These are phyloP conservation scores for Limonium bicolor DNA, from an alignment of 148 eudicot species.

Conservation along the genomic window DNA sequence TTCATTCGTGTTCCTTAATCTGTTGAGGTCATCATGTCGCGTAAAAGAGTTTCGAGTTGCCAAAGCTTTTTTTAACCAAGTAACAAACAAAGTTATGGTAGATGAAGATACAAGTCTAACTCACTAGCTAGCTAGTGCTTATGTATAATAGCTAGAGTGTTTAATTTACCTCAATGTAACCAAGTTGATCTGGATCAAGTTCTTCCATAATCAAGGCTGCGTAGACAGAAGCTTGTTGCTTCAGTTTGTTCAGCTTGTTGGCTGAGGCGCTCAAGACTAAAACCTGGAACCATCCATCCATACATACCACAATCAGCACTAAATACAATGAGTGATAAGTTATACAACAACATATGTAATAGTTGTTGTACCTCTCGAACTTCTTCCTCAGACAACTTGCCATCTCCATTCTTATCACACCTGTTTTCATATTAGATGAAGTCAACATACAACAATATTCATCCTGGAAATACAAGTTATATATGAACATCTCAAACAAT, in stretches of 20 bases:
- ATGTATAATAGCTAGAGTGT: too few relatives aligned
- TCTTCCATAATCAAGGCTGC: constrained; percentile 96
- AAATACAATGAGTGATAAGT: too few relatives aligned
- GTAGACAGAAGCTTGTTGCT: constrained; percentile 58
- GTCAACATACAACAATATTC: too few relatives aligned
- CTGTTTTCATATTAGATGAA: too few relatives aligned
- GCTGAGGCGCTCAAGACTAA: constrained; percentile 86
- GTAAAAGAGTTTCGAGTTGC: constrained; percentile 85
- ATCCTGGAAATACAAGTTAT: too few relatives aligned
- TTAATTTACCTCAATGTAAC: constrained; percentile 92
- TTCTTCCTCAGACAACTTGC: constrained; percentile 80
- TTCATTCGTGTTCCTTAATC: constrained; percentile 23
- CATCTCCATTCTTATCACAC: constrained; percentile 99
- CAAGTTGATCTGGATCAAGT: constrained; percentile 77
- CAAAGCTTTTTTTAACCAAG: too few relatives aligned
- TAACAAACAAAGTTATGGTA: too few relatives aligned
- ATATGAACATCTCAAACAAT: too few relatives aligned
- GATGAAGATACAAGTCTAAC: too few relatives aligned
- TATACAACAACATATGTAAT: too few relatives aligned
- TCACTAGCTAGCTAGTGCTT: too few relatives aligned
- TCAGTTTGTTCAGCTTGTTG: constrained; percentile 72
- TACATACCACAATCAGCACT: too few relatives aligned
- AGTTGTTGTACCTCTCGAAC: constrained; percentile 82
- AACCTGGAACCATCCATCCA: constrained; percentile 48
- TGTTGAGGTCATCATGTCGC: constrained; percentile 53